Percentiles rank a stretch among this genome's conserved stretches.
These are phyloP conservation scores for Podaxis sp. DNA, from an alignment of 768 basidiomycete genomes.

Conservation along the genomic window DNA sequence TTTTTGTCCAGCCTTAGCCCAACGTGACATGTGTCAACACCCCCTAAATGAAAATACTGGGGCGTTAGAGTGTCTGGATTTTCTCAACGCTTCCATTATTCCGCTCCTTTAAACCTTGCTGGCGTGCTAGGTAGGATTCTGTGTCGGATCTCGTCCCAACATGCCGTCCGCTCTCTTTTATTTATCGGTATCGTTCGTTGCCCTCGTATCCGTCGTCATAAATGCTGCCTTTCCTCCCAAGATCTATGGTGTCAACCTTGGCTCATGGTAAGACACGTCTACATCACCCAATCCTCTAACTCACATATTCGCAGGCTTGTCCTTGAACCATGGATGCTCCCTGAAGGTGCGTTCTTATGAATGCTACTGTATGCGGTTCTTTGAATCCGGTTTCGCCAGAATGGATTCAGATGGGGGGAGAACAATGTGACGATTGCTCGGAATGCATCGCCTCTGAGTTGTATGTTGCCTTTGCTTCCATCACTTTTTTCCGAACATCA, in stretches of 20 bases:
- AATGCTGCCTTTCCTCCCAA: conserved; percentile 32
- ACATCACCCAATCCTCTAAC: conserved; percentile 6
- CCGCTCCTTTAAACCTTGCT: conserved; percentile 7
- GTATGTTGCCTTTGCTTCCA: conserved; percentile 30
- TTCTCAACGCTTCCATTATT: not conserved
- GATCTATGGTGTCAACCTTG: conserved; percentile 70
- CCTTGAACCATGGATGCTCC: conserved; percentile 82
- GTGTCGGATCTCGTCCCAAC: not conserved
- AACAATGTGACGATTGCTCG: conserved; percentile 54
- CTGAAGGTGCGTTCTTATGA: conserved; percentile 38
- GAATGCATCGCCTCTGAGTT: conserved; percentile 66
- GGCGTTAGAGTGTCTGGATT: conserved; percentile 1
- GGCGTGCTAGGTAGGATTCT: not conserved
- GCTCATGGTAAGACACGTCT: conserved; percentile 45
- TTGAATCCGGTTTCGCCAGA: conserved; percentile 30
- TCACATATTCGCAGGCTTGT: conserved; percentile 48
- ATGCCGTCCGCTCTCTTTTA: conserved; percentile 24
- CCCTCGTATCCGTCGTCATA: conserved; percentile 12
- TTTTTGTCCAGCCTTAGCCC: no score
- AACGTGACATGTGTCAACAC: conserved; percentile 7
- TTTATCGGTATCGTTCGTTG: conserved; percentile 11
- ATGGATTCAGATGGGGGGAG: conserved; percentile 73
- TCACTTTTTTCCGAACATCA: not conserved
- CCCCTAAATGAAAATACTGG: not conserved
- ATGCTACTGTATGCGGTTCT: not conserved